Evolutionary conservation across 208 protist species (phyloP).

Genomic region (Acanthamoeba sp.): DNA sequence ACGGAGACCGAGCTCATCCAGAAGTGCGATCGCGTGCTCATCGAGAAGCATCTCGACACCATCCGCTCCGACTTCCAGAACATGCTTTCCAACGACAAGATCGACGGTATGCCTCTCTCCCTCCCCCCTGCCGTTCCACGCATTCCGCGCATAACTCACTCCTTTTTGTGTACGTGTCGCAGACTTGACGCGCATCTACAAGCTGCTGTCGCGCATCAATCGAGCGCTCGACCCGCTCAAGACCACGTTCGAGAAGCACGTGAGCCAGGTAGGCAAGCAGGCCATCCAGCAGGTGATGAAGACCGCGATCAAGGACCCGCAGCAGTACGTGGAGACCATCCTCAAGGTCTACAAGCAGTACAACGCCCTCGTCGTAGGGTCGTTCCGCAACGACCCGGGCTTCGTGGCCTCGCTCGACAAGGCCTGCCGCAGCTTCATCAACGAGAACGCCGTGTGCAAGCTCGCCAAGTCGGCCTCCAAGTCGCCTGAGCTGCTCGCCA

Average conservation of each 20-base stretch:
- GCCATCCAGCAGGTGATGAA: conserved; percentile 80
- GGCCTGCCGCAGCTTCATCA: conserved; percentile 89
- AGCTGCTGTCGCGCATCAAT: conserved; percentile 82
- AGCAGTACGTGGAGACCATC: conserved; percentile 86
- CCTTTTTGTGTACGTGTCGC: background rate
- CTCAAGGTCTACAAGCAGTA: conserved; percentile 88
- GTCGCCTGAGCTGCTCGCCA: conserved; percentile 90
- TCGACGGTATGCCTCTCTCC: conserved; percentile 66
- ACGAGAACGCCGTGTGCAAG: conserved; percentile 88
- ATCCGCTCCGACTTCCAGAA: conserved; percentile 85
- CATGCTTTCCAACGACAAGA: conserved; percentile 84
- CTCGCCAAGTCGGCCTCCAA: conserved; percentile 84
- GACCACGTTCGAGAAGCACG: conserved; percentile 85
- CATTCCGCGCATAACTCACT: conserved; percentile 37
- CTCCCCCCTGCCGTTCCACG: background rate
- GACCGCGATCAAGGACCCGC: conserved; percentile 80
- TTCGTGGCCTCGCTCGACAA: conserved; percentile 88
- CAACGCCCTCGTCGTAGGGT: conserved; percentile 81
- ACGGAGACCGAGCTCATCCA: conserved; percentile 85
- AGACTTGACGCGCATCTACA: conserved; percentile 88
- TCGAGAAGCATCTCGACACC: conserved; percentile 83
- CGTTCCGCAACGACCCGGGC: conserved; percentile 85
- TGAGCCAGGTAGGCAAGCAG: conserved; percentile 79
- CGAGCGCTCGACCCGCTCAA: conserved; percentile 82
- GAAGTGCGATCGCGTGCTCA: conserved; percentile 86